A percentile compares a stretch with the other conserved stretches of the same genome.
These are phyloP conservation scores for Aethionema arabicum DNA, from an alignment of 345 rosid genomes.

Conservation along the genomic window DNA sequence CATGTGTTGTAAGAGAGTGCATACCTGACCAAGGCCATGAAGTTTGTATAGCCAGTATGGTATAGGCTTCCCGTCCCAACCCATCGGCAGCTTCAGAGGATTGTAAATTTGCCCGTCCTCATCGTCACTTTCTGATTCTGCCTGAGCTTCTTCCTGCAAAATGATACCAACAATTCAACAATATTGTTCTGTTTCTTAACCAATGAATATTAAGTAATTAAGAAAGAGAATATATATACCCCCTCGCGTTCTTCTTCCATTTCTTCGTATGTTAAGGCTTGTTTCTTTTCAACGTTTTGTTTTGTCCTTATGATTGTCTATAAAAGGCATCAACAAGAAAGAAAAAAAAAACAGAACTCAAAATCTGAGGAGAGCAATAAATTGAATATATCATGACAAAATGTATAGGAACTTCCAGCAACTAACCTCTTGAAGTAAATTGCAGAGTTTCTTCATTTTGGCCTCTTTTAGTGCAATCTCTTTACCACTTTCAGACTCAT, in stretches of 20 bases:
- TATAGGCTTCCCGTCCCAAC: constrained; percentile 99
- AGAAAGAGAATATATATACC: constrained; percentile 40
- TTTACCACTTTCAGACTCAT: constrained; percentile 50
- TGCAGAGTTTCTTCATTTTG: constrained; percentile 68
- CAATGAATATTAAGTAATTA: background rate
- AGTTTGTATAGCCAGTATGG: constrained; percentile 99
- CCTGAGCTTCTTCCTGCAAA: constrained; percentile 82
- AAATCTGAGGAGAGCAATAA: background rate
- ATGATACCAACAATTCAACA: constrained; percentile 5
- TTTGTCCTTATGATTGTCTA: constrained; percentile 75
- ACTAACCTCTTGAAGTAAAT: constrained; percentile 73
- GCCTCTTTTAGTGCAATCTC: constrained; percentile 75
- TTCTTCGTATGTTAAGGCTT: constrained; percentile 91
- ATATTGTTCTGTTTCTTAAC: too few species aligned
- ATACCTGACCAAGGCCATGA: constrained; percentile 98
- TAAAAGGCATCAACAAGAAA: constrained; percentile 11
- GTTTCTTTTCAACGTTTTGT: constrained; percentile 89
- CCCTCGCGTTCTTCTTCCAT: constrained; percentile 97
- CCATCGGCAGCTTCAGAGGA: constrained; percentile 95
- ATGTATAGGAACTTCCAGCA: constrained; percentile 2
- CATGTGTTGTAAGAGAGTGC: background rate
- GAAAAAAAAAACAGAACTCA: background rate
- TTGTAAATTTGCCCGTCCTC: constrained; percentile 92
- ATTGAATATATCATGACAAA: background rate
- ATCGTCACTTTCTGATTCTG: constrained; percentile 95